These are phyloP conservation scores for Ascochyta viciae-villosae DNA, from an alignment of 2,329 filamentous ascomycete species.

Conservation along the genomic window DNA sequence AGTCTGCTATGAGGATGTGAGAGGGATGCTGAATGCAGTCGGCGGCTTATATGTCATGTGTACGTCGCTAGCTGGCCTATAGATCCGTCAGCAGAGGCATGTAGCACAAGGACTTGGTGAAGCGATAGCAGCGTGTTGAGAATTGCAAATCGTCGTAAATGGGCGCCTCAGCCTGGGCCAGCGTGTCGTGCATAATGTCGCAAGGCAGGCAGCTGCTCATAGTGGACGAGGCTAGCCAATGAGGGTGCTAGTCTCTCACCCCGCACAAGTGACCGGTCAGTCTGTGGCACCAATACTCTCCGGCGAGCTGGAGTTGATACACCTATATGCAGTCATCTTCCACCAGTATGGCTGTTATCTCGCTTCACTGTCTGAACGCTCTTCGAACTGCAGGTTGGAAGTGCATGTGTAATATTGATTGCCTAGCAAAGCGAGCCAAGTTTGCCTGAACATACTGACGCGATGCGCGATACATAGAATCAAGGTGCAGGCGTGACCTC, in stretches of 20 bases:
- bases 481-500: background rate
- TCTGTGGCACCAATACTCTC: background rate
- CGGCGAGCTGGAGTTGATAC: background rate
- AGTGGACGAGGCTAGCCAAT: constrained; percentile 5
- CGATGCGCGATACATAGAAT: background rate
- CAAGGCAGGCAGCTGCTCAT: background rate
- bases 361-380: background rate
- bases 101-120: constrained; percentile 1
- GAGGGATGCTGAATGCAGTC: background rate
- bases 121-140: background rate
- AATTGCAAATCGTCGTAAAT: background rate
- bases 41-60: background rate
- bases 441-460: background rate
- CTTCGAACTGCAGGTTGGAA: background rate
- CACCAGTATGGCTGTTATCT: background rate
- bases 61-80: background rate
- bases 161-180: constrained; percentile 4
- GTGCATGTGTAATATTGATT: background rate
- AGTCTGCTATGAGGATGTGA: background rate
- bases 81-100: constrained; percentile 1
- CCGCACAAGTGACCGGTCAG: constrained; percentile 17
- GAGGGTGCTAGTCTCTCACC: background rate
- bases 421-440: background rate
- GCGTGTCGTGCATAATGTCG: background rate
- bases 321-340: constrained; percentile 5